Conservation (phyloP, 1,139 yeast species). For the Zygotorulaspora mrakii region DNA sequence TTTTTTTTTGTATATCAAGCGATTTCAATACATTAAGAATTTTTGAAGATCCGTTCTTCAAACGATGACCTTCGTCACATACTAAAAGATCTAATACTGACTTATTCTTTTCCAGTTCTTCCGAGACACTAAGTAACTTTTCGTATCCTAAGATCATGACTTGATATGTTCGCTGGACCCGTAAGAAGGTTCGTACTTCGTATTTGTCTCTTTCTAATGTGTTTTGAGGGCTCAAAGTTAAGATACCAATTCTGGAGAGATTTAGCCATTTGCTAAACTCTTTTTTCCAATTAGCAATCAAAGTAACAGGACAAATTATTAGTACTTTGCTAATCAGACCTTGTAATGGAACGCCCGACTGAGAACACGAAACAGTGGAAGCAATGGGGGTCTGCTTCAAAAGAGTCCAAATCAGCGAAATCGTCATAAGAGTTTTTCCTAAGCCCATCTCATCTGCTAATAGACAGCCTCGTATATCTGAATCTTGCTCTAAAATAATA, state of each 20-base stretch:
- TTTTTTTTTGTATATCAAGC: conserved; percentile 53
- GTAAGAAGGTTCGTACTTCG: conserved; percentile 58
- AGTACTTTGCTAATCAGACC: conserved; percentile 50
- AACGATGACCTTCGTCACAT: conserved; percentile 93
- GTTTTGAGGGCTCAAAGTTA: conserved; percentile 50
- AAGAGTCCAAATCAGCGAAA: conserved; percentile 78
- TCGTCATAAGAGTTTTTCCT: conserved; percentile 89
- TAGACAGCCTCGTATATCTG: conserved; percentile 59
- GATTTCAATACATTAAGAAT: conserved; percentile 58
- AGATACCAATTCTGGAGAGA: conserved; percentile 53
- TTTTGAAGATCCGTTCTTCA: conserved; percentile 69
- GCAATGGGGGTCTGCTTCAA: conserved; percentile 64
- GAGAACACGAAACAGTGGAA: conserved; percentile 27
- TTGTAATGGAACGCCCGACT: conserved; percentile 29
- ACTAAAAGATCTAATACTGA: conserved; percentile 62
- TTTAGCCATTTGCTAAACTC: conserved; percentile 94
- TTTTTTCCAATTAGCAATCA: conserved; percentile 80
- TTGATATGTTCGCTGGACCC: conserved; percentile 65
- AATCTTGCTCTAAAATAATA: conserved; percentile 39
- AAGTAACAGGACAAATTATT: conserved; percentile 88
- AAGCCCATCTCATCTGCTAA: conserved; percentile 97
- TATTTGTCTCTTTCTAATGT: conserved; percentile 52
- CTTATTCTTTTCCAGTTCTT: conserved; percentile 47
- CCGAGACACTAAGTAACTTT: conserved; percentile 42
- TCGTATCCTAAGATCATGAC: conserved; percentile 87